Base-by-base conservation (phyloP, 192 early-diverging fungal genomes). In the Coemansia guatemalensis region DNA sequence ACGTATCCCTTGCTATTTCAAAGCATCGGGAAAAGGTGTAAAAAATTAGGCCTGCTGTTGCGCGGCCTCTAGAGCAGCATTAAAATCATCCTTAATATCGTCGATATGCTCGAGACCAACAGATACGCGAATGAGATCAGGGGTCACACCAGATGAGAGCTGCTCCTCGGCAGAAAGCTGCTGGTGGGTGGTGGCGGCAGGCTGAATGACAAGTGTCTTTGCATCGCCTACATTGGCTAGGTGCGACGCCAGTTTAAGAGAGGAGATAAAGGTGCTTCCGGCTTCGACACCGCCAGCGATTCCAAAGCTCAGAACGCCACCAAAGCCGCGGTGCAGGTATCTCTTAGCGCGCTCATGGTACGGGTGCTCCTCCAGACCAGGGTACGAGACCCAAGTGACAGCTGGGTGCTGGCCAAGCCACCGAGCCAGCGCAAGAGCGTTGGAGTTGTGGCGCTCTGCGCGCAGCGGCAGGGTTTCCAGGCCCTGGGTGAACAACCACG, bases 211-310 rank as follows among this genome's bases (percentile, higher is more conserved):
- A 24, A 97, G 82, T 7, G 93, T 95, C 69, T 91, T 86, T 8
- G 91, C 86, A 76, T 97, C 95, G 53, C 95, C 95, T n/a, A 97
- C 92, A 60, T 97, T 97, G 48, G 94, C 95, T 23, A 97, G 73
- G 71, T 95, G 91, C n/a, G 90, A 92, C 3, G 89, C 85, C 24
- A 97, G 85, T 69, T 94, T 83, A 33, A 95, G 85, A 18, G 58
- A 69, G 60, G 92, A 83, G 52, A 97, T 89, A 68, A 97, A 95
- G 23, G 56, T 66, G 22, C 78, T 63, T 32, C 85, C 91, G 22
- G 89, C 87, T 23, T 67, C 53, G 22, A 62, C 33, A 0, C 84
- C 83, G 4, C 85, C 85, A 61, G 83, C 83, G 60, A 90, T 58
- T 26, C 87, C 90, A 83, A 90, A 93, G 44, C 87, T 87, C 44